Base-by-base conservation (phyloP, 2,329 filamentous ascomycete genomes). In the Cryphonectria japonica region DNA sequence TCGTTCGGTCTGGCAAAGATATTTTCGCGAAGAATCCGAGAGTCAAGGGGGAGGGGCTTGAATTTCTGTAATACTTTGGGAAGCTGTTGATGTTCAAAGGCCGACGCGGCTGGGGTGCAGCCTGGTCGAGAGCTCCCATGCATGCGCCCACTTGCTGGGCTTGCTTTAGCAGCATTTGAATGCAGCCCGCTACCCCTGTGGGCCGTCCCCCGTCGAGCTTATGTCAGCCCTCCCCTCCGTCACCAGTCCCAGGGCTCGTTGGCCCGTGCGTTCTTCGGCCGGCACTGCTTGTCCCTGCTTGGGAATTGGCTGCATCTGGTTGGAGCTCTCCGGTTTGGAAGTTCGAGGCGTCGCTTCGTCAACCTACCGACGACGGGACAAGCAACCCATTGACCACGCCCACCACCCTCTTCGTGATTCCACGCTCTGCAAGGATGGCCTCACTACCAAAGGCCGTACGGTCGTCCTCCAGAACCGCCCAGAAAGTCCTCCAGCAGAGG, bases 371-470 rank as follows among this genome's bases (percentile, higher is more conserved):
- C 71, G 22, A 73, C 72, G 67, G 66, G 66, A 70, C 71, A 70
- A 50, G 16, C 74, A 76, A 74, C 73, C 74, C 78, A 79, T 78
- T 78, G 77, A 77, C 74, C 73, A 57, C 72, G 66, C 74, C 74
- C 70, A 68, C 73, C 67, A 72, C 75, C 74, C 77, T 78, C 79
- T 79, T 78, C 78, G 78, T 78, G 75, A 77, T 75, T 69, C 76
- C 73, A 69, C 73, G 73, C 66, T 72, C 72, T 74, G 78, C 78
- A 82, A 86, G 80, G 77, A 88, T 90, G 86, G 85, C 83, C 80
- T 83, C 85, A 80, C 83, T 88, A 80, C 84, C 88, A 76, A 82
- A 85, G 81, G 85, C 86, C 75, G 82, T 84, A 82, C 87, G 88
- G 82, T 84, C 85, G 75, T 83, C 85, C 76, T 82, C 83, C 76